Base-by-base conservation (phyloP, 371 early-diverging fungal species). In the Syncephalastrum contaminatum region DNA sequence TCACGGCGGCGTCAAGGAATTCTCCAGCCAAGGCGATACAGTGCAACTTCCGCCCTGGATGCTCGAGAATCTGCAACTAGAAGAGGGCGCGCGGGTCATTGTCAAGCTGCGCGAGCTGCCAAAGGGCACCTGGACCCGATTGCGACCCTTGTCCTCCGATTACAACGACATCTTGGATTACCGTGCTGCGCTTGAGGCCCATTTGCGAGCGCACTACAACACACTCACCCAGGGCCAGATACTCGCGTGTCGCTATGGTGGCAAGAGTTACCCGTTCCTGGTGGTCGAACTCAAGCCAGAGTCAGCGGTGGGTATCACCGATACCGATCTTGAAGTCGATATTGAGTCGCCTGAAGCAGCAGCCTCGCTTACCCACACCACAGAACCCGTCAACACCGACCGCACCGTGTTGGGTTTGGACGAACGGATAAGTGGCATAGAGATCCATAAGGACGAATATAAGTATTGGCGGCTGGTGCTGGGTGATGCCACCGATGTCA, bases 251-350 rank as follows among this genome's bases (percentile, higher is more conserved):
- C 73, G 79, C 0, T 85, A 87, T 30, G 87, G 82, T 4, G 71
- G 70, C 1, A 64, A 69, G 5, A 53, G 57, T 2, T 80, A 83
- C 61, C 66, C 68, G 4, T 92, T 93, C 54, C 61, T 84, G 18
- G 87, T 94, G 0, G 71, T 73, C 6, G 86, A 88, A 14, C 67
- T 92, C 8, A 81, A 87, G 64, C 91, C 92, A 0, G 72, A 67
- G 8, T 64, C 66, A 20, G 89, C 81, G 36, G 90, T 87, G 12
- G 86, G 77, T 41, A 80, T 85, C 6, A 85, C 91, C 4, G 90
- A 95, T 62, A 91, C 92, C 1, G 95, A 95, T 67, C 68, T 95
- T 14, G 88, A 88, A 36, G 88, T 94, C 8, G 93, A 94, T 56
- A 82, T 94, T 48, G 83, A 82, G 42, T 81, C 86, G 3, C 54